Conservation (phyloP, 2,329 filamentous ascomycete species). For the Lomentospora prolificans region DNA sequence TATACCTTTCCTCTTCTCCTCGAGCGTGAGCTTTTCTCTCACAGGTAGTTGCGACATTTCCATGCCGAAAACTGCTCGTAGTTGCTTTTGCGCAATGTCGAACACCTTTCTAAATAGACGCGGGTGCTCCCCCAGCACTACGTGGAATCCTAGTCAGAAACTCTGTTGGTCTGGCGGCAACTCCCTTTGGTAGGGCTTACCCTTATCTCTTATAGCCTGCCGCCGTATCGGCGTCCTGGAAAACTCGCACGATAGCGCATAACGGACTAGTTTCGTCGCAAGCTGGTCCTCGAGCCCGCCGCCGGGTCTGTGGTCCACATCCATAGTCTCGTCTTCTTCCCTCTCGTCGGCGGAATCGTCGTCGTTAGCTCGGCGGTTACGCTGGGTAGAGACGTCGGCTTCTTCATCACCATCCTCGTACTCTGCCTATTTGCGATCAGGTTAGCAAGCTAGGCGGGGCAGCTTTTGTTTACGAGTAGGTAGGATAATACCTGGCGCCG, state of each 20-base stretch:
- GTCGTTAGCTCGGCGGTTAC: constrained; percentile 15
- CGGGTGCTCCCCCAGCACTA: constrained; percentile 61
- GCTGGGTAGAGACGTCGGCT: not conserved
- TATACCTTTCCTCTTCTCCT: constrained; percentile 64
- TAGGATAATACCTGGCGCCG: not conserved
- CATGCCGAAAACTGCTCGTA: constrained; percentile 79
- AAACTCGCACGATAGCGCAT: constrained; percentile 57
- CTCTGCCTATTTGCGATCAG: not conserved
- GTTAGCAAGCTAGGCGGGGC: not conserved
- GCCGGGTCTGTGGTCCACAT: constrained; percentile 18
- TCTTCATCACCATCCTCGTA: not conserved
- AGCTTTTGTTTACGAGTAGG: too few species aligned
- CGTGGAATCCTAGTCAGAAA: not conserved
- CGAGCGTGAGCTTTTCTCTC: constrained; percentile 70
- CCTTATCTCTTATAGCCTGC: constrained; percentile 54
- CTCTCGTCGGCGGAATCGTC: constrained; percentile 17
- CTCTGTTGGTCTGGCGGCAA: not conserved
- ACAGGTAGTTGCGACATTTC: constrained; percentile 74
- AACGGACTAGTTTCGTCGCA: constrained; percentile 59
- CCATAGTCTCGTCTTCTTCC: constrained; percentile 25
- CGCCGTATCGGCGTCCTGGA: constrained; percentile 49
- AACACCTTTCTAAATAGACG: constrained; percentile 72
- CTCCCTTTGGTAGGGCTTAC: constrained; percentile 23
- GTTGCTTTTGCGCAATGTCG: constrained; percentile 60
- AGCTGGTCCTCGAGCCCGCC: constrained; percentile 39